Percentiles rank a stretch among this genome's conserved stretches.
Conservation (phyloP, 495 filamentous ascomycete genomes). For the Trichoderma parareesei region DNA sequence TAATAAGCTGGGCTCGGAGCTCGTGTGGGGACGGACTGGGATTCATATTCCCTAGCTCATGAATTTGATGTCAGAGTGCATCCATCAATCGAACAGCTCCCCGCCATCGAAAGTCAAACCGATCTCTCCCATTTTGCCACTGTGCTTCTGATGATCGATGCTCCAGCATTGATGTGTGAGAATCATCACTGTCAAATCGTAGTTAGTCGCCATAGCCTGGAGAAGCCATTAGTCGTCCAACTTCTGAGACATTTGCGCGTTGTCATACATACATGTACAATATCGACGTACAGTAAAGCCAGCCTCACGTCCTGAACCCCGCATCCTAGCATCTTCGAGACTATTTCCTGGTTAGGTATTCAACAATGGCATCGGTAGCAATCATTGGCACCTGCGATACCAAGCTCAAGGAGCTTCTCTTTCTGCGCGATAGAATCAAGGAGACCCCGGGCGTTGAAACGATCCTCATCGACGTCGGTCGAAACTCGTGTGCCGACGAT, state of each 20-base stretch:
- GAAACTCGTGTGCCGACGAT: not conserved
- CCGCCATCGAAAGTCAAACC: not conserved
- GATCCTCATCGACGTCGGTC: not conserved
- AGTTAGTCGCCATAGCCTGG: too few relatives aligned
- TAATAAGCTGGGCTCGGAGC: too few relatives aligned
- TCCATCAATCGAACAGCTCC: not conserved
- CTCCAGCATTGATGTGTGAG: too few relatives aligned
- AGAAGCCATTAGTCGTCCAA: too few relatives aligned
- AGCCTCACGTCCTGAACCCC: too few relatives aligned
- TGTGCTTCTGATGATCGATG: too few relatives aligned
- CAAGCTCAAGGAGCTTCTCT: slow-evolving; percentile 54
- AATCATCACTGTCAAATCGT: too few relatives aligned
- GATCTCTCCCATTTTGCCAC: not conserved
- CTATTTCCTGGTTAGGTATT: too few relatives aligned
- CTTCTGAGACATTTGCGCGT: not conserved
- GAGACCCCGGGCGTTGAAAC: slow-evolving; percentile 18
- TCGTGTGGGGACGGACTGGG: too few relatives aligned
- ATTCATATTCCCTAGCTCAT: too few relatives aligned
- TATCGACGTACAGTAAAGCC: too few relatives aligned
- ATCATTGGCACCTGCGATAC: slow-evolving; percentile 63
- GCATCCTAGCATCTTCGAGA: too few relatives aligned
- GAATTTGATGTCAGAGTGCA: not conserved
- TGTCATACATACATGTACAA: not conserved
- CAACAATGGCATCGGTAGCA: slow-evolving; percentile 37
- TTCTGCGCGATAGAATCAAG: slow-evolving; percentile 42